Evolutionary conservation across 2,329 filamentous ascomycete genomes (phyloP), one percentile per base, ranked within the genome.

Genomic region (Cytospora mali): DNA sequence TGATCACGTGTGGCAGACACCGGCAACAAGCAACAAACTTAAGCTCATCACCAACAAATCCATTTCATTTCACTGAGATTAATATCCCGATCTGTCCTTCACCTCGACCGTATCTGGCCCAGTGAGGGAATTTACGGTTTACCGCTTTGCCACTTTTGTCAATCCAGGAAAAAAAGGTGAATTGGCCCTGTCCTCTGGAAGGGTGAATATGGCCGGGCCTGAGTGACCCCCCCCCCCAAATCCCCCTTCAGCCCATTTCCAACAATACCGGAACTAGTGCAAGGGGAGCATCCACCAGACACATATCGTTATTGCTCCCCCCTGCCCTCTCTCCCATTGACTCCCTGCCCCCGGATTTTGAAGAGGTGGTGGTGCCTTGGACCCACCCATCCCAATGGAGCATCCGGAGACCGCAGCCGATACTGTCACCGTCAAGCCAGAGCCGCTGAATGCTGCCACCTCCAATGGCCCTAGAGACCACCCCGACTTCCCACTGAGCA

Each of bases 371-470:
- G 42, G n/a, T 46, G 23, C 7, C 7, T 23, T 46, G n/a, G 42
- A 46, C 42, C 42, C 42, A 46, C 42, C n/a, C 42, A 11, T 42
- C 49, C 53, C 58, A 35, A 64, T 64, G 62, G 62, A 64, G 39
- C 54, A 42, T 18, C 58, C 54, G 28, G 46, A 62, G 28, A 48
- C 52, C 14, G 29, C 35, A 54, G 48, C 46, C 50, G 62, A 64
- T 58, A 54, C 48, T 18, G 62, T 64, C 58, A 58, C 58, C 46
- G 58, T 64, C 62, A 64, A 64, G 62, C 54, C 31, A 50, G 62
- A 61, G 53, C 54, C 49, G 53, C 23, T 29, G 4, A 28, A 39
- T n/a, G 29, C 59, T 42, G 49, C 53, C 46, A 31, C 1, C 28
- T 27, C 23, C 53, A 51, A 39, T 39, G 31, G 28, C 1, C 39